Conservation (phyloP, 192 early-diverging fungal species). For the Rhizophagus sp. region DNA sequence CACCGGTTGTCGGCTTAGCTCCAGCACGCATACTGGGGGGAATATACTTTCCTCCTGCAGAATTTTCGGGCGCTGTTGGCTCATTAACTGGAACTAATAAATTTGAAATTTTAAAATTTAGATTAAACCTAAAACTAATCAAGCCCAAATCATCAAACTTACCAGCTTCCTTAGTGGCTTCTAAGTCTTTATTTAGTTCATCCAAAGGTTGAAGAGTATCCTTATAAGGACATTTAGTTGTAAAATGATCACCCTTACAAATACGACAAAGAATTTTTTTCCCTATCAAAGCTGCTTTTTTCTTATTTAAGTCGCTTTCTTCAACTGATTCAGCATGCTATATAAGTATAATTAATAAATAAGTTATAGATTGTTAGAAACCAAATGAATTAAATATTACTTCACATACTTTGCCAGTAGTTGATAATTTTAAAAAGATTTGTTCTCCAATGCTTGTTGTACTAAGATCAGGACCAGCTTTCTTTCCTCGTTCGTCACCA, state of each 20-base stretch:
- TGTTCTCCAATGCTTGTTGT: constrained; percentile 89
- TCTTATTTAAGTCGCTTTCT: constrained; percentile 62
- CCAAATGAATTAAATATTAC: constrained; percentile 12
- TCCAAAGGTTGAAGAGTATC: constrained; percentile 84
- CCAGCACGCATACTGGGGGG: constrained; percentile 77
- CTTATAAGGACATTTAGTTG: constrained; percentile 98
- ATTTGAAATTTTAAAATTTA: not conserved
- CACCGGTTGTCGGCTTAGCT: constrained; percentile 37
- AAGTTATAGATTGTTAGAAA: not conserved
- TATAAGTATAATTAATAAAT: not conserved
- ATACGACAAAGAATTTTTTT: constrained; percentile 92
- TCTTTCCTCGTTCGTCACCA: constrained; percentile 78
- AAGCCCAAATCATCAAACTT: constrained; percentile 17
- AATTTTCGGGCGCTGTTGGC: constrained; percentile 36
- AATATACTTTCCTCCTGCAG: constrained; percentile 72
- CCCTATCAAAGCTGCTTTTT: constrained; percentile 58
- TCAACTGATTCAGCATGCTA: constrained; percentile 59
- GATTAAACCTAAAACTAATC: not conserved
- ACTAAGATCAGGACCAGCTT: constrained; percentile 81
- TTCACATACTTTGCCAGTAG: constrained; percentile 56
- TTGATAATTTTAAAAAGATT: constrained; percentile 82
- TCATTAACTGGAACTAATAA: constrained; percentile 31
- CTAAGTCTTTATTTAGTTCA: constrained; percentile 53
- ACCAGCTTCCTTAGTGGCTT: constrained; percentile 48
- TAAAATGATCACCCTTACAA: constrained; percentile 97